phyloP scores from a whole-genome alignment of 805 yeast species.

The Priceomyces fermenticarens region DNA sequence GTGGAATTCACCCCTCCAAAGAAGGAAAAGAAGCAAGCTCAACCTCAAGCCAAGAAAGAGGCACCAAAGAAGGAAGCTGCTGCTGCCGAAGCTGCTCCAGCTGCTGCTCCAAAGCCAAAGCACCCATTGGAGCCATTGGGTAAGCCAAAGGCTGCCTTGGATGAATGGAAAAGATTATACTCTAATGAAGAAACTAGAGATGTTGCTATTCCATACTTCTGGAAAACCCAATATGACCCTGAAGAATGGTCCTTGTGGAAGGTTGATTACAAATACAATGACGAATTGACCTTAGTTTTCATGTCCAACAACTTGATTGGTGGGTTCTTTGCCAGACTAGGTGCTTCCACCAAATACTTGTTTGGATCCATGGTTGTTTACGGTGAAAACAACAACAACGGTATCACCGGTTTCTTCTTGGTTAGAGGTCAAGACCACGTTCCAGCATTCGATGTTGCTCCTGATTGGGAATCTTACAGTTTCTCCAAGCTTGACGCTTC shows the following conservation, averaged over 20 bases:
- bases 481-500: slow-evolving; percentile 81
- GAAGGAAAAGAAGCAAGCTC: slow-evolving; percentile 62
- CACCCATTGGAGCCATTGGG: slow-evolving; percentile 90
- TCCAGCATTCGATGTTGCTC: slow-evolving; percentile 97
- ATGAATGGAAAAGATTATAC: slow-evolving; percentile 95
- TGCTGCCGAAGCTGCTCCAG: slow-evolving; percentile 30
- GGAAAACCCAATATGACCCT: slow-evolving; percentile 85
- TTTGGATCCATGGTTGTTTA: slow-evolving; percentile 92
- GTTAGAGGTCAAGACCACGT: slow-evolving; percentile 89
- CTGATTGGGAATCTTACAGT: slow-evolving; percentile 95
- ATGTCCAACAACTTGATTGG: slow-evolving; percentile 98
- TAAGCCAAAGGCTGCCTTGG: slow-evolving; percentile 64
- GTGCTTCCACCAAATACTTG: slow-evolving; percentile 89
- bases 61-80: slow-evolving; percentile 26
- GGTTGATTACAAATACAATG: slow-evolving; percentile 96
- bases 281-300: slow-evolving; percentile 93
- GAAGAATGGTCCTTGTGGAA: slow-evolving; percentile 93
- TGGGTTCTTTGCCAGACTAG: slow-evolving; percentile 95
- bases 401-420: slow-evolving; percentile 91
- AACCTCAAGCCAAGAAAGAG: slow-evolving; percentile 29
- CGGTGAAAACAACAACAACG: slow-evolving; percentile 98
- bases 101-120: slow-evolving; percentile 67
- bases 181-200: slow-evolving; percentile 97
- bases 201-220: slow-evolving; percentile 95
- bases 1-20: slow-evolving; percentile 65